Conservation (phyloP, 2,329 filamentous ascomycete species). For the Aspergillus brasiliensis region DNA sequence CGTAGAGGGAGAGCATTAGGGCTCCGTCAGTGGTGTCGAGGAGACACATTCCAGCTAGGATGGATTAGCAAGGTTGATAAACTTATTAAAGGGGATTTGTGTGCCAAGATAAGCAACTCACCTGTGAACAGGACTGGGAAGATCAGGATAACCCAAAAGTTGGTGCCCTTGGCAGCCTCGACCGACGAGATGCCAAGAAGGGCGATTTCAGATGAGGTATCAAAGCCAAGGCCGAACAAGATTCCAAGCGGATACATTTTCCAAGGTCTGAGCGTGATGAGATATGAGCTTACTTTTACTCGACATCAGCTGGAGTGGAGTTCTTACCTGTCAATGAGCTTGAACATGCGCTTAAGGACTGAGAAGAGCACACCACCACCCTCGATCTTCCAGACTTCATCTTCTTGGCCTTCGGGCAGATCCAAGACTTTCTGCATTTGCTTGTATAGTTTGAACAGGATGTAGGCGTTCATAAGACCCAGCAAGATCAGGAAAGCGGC, state of each 20-base stretch:
- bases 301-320: background rate
- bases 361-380: conserved; percentile 74
- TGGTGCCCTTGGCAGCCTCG: conserved; percentile 81
- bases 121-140: conserved; percentile 88
- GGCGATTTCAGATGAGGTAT: conserved; percentile 92
- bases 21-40: conserved; percentile 91
- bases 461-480: conserved; percentile 81
- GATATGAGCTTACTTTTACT: background rate
- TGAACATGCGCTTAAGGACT: conserved; percentile 75
- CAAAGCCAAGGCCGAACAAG: conserved; percentile 89
- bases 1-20: conserved; percentile 93
- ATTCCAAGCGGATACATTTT: conserved; percentile 95
- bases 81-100: background rate
- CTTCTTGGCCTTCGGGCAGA: conserved; percentile 47
- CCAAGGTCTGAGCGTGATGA: conserved; percentile 58
- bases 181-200: conserved; percentile 87
- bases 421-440: conserved; percentile 66
- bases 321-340: conserved; percentile 60
- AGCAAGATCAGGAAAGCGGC: conserved; percentile 81
- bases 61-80: background rate
- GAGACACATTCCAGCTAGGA: conserved; percentile 83
- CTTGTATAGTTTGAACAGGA: conserved; percentile 74
- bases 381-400: conserved; percentile 67
- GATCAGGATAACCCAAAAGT: conserved; percentile 90
- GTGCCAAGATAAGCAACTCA: conserved; percentile 40